Percentiles rank a stretch among this genome's conserved stretches.
Evolutionary conservation across 2,329 filamentous ascomycete genomes (phyloP).

Genomic region (Alternaria gaisen): DNA sequence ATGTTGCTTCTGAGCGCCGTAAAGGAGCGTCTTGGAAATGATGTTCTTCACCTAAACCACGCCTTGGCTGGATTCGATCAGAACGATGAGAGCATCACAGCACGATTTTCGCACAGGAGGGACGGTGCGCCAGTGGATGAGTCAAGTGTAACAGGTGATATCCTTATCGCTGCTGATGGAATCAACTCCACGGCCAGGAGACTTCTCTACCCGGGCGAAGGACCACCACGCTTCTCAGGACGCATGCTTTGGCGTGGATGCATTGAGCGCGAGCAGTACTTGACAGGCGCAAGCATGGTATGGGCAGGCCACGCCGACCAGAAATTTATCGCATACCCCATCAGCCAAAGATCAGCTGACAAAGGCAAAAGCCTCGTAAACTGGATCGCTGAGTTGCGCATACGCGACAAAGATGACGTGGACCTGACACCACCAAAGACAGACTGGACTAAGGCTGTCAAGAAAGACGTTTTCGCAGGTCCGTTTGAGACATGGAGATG

Average conservation of each 20-base stretch:
- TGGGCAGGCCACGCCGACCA: conserved; percentile 59
- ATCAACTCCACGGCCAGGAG: conserved; percentile 56
- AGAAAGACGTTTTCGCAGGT: conserved; percentile 52
- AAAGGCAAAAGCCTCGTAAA: conserved; percentile 55
- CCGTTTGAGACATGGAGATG: conserved; percentile 55
- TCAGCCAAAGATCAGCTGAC: conserved; percentile 49
- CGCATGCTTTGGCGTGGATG: conserved; percentile 59
- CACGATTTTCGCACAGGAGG: conserved; percentile 46
- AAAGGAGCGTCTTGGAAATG: conserved; percentile 52
- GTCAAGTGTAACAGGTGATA: conserved; percentile 43
- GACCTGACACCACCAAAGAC: conserved; percentile 56
- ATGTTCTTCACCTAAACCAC: conserved; percentile 53
- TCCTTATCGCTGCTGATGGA: conserved; percentile 56
- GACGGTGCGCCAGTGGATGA: conserved; percentile 38
- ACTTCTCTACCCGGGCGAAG: conserved; percentile 56
- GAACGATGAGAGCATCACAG: conserved; percentile 49
- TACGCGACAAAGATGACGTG: conserved; percentile 53
- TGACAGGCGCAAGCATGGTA: conserved; percentile 57
- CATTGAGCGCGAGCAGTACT: conserved; percentile 52
- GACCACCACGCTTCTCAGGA: conserved; percentile 56
- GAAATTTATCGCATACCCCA: conserved; percentile 60
- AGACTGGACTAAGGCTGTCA: conserved; percentile 56
- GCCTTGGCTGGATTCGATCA: conserved; percentile 51
- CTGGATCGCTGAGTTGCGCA: conserved; percentile 58
- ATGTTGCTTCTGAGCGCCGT: conserved; percentile 56